Evolutionary conservation across 2,329 filamentous ascomycete species (phyloP), one percentile per base, ranked within the genome.

Genomic region (Periconia sp.): DNA sequence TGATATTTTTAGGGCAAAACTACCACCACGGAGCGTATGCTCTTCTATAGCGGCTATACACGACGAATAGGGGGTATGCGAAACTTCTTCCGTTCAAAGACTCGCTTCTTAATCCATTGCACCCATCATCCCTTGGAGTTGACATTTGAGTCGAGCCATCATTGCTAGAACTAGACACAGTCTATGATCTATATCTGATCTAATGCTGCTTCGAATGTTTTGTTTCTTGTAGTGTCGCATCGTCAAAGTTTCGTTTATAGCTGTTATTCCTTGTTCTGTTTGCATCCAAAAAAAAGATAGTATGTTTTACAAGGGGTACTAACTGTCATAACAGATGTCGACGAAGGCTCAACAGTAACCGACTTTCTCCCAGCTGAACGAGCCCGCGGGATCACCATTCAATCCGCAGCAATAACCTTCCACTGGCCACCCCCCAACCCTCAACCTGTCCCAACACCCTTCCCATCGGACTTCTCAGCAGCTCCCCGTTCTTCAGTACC

Each of bases 1-100:
- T 59, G 23, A 65, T 19, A 12, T 15, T 2, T 2, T 16, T 28
- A 83, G 80, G 94, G 94, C 7, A 99, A 99, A 78, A 99, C 94
- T 1, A 97, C 94, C 0, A 99, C 94, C 0, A 97, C 94, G 3
- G 94, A 99, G 83, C 91, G 94, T 45, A 97, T 97, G 92, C 87
- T 99, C 63, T 97, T 91, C 66, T 96, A 96, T 64, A 95, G 90
- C 67, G 92, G 94, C 35, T 85, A 92, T 50, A 95, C 92, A 8
- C 81, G 89, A 54, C 81, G 92, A 69, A 84, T 96, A 63, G 94
- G 94, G 74, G 78, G 80, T 82, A 75, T 33, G 41, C 38, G 35
- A 33, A 23, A 25, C 33, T 11, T 25, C 18, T 21, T 34, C 6
- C 8, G n/a, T n/a, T n/a, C n/a, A n/a, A n/a, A n/a, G n/a, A n/a